These are phyloP conservation scores for Starmerella sirachaensis DNA, from an alignment of 805 yeast genomes.

Conservation along the genomic window DNA sequence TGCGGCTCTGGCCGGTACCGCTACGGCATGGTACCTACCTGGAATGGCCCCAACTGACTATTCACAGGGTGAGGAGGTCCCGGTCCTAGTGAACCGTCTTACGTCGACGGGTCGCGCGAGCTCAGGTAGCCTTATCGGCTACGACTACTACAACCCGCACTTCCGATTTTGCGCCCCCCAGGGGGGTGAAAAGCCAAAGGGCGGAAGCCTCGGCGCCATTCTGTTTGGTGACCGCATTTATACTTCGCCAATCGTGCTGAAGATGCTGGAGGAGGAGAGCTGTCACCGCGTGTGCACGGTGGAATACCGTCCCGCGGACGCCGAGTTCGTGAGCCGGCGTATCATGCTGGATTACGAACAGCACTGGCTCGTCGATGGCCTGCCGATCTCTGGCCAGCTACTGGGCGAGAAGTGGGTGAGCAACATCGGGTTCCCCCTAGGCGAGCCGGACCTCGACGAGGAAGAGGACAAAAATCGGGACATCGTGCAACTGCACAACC, in stretches of 20 bases:
- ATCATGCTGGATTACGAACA: constrained; percentile 74
- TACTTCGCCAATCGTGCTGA: constrained; percentile 75
- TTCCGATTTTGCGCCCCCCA: constrained; percentile 76
- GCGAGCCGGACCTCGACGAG: constrained; percentile 37
- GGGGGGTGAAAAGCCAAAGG: constrained; percentile 53
- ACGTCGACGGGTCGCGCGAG: constrained; percentile 50
- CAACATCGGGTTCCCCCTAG: constrained; percentile 23
- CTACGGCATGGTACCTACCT: constrained; percentile 70
- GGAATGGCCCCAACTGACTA: constrained; percentile 95
- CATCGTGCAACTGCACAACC: constrained; percentile 44
- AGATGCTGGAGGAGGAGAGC: constrained; percentile 58
- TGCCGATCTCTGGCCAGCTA: constrained; percentile 77
- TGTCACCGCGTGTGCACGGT: constrained; percentile 60
- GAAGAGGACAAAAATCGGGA: constrained; percentile 39
- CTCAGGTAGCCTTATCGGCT: constrained; percentile 27
- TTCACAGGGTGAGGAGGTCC: constrained; percentile 55
- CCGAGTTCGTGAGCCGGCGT: constrained; percentile 62
- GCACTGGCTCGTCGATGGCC: constrained; percentile 90
- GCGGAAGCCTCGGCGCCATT: constrained; percentile 84
- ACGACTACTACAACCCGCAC: constrained; percentile 58
- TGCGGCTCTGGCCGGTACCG: constrained; percentile 15
- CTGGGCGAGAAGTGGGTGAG: constrained; percentile 16
- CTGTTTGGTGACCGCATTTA: constrained; percentile 92
- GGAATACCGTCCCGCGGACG: constrained; percentile 50
- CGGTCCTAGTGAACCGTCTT: constrained; percentile 76